Conservation (phyloP, 306 rosid species). For the Echinosophora koreensis region DNA sequence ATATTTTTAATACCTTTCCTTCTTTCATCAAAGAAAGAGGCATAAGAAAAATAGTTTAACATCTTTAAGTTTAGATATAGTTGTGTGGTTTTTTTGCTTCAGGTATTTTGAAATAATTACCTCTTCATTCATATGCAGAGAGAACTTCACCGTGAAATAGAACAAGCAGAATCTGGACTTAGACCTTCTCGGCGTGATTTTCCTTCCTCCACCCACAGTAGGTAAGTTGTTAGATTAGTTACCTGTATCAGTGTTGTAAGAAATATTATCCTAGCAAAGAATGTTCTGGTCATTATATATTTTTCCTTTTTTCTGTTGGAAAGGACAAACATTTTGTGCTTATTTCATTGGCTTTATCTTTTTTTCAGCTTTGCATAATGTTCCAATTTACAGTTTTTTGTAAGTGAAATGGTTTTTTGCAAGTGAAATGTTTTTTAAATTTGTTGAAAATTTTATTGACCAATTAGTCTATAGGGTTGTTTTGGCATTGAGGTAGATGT, state of each 20-base stretch:
- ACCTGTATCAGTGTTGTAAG: not conserved
- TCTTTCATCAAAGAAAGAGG: not conserved
- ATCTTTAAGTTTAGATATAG: conserved; percentile 7
- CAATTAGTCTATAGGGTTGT: not conserved
- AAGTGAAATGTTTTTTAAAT: not conserved
- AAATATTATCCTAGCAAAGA: not conserved
- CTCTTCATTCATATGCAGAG: conserved; percentile 62
- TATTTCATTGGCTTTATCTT: not conserved
- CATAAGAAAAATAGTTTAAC: not conserved
- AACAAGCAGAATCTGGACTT: conserved; percentile 91
- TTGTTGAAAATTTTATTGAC: not conserved
- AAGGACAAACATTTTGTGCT: conserved; percentile 5
- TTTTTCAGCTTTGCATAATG: not conserved
- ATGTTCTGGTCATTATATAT: not conserved
- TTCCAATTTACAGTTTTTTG: not conserved
- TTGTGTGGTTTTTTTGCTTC: conserved; percentile 20
- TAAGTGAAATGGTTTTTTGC: not conserved
- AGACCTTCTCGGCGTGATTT: conserved; percentile 86
- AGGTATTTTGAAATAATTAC: conserved; percentile 13
- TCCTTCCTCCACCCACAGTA: conserved; percentile 72
- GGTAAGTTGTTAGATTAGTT: conserved; percentile 57
- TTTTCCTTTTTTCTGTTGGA: not conserved
- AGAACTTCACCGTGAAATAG: conserved; percentile 92
- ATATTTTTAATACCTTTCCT: conserved; percentile 1
- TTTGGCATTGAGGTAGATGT: not conserved